phyloP scores from a whole-genome alignment of 257 asterid species.

The Cordia subcordata region DNA sequence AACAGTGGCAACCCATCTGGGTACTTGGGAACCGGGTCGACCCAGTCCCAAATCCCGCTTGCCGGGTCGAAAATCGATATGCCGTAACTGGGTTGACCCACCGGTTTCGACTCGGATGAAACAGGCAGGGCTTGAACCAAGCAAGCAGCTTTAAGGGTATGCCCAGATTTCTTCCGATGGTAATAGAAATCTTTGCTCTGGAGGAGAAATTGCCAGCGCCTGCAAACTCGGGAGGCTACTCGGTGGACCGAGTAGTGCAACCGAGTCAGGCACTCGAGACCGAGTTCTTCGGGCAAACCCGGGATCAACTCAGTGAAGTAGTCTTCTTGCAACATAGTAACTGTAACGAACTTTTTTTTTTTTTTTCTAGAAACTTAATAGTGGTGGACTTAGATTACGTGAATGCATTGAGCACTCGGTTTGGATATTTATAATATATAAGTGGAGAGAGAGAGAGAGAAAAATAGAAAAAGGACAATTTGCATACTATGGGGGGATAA shows the following conservation, averaged over 20 bases:
- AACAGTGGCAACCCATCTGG: slow-evolving; percentile 73
- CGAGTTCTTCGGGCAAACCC: slow-evolving; percentile 73
- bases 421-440: too few species aligned
- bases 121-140: slow-evolving; percentile 56
- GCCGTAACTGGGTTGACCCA: slow-evolving; percentile 60
- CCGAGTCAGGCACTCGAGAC: slow-evolving; percentile 76
- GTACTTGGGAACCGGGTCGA: slow-evolving; percentile 61
- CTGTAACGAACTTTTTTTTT: too few species aligned
- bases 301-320: slow-evolving; percentile 59
- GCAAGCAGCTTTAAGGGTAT: slow-evolving; percentile 60
- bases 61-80: slow-evolving; percentile 58
- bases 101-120: slow-evolving; percentile 40
- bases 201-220: slow-evolving; percentile 53
- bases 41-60: slow-evolving; percentile 49
- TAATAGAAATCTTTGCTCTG: slow-evolving; percentile 66
- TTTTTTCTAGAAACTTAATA: slow-evolving; percentile 16
- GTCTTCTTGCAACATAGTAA: neutral
- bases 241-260: slow-evolving; percentile 68
- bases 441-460: too few species aligned
- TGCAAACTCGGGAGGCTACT: slow-evolving; percentile 54
- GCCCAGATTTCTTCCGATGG: slow-evolving; percentile 48
- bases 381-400: too few species aligned
- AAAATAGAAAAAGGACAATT: too few species aligned
- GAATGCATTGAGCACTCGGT: too few species aligned
- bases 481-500: too few species aligned